Conservation (phyloP, 2,329 filamentous ascomycete genomes). For the Sarocladium brachiariae region DNA sequence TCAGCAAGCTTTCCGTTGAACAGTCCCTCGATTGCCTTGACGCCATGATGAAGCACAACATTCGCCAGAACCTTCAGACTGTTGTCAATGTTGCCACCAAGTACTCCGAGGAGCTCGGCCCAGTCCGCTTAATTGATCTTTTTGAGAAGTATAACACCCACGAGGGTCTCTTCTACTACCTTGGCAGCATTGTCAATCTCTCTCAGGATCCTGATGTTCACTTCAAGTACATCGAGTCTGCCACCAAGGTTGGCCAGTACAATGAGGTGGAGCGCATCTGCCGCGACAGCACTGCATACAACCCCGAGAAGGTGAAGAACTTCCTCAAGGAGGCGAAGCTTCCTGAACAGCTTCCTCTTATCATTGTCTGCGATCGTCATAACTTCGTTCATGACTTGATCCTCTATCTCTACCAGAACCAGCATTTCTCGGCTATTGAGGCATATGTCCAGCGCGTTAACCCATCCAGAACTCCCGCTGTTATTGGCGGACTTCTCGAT, state of each 20-base stretch:
- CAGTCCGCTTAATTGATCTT: constrained; percentile 82
- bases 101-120: constrained; percentile 88
- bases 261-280: constrained; percentile 97
- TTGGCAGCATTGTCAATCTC: constrained; percentile 95
- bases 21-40: constrained; percentile 91
- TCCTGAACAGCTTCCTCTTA: constrained; percentile 87
- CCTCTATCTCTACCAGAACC: constrained; percentile 95
- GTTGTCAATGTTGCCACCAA: constrained; percentile 96
- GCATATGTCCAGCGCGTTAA: constrained; percentile 97
- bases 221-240: constrained; percentile 99
- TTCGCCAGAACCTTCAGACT: constrained; percentile 90
- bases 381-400: constrained; percentile 98
- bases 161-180: constrained; percentile 96
- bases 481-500: constrained; percentile 87
- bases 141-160: constrained; percentile 97
- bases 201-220: constrained; percentile 92
- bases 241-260: constrained; percentile 86
- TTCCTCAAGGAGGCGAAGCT: constrained; percentile 96
- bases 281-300: constrained; percentile 84
- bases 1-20: constrained; percentile 90
- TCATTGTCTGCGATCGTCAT: constrained; percentile 98
- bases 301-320: constrained; percentile 96
- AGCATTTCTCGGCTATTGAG: constrained; percentile 98
- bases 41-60: constrained; percentile 94
- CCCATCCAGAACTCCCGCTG: constrained; percentile 80